phyloP scores from a whole-genome alignment of 202 grass and related monocot species.

The Cymbopogon flexuosus region DNA sequence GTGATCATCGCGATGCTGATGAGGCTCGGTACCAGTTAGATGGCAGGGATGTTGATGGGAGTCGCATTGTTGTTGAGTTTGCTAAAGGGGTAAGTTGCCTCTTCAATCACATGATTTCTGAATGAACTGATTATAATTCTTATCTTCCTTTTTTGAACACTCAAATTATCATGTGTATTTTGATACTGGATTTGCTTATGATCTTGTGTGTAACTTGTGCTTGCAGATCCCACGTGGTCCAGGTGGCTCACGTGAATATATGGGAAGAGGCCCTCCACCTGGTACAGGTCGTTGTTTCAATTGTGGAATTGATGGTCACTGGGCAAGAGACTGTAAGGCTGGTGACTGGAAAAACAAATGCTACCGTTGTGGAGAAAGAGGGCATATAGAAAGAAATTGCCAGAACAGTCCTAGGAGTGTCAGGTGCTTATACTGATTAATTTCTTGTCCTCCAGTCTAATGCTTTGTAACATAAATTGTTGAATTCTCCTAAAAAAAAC shows the following conservation, averaged over 20 bases:
- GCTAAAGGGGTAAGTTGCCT: constrained; percentile 68
- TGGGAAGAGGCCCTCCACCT: constrained; percentile 84
- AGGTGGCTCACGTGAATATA: constrained; percentile 72
- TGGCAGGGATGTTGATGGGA: constrained; percentile 91
- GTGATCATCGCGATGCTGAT: constrained; percentile 86
- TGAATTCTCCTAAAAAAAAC: no score
- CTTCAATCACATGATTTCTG: background rate
- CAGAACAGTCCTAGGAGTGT: constrained; percentile 85
- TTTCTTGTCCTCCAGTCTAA: background rate
- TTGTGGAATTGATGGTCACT: constrained; percentile 93
- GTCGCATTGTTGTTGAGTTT: constrained; percentile 80
- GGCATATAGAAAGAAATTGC: constrained; percentile 95
- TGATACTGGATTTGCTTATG: background rate
- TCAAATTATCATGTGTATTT: background rate
- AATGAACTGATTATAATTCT: background rate
- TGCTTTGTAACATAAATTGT: background rate
- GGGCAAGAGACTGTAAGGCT: constrained; percentile 89
- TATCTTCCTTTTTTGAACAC: background rate
- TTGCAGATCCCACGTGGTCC: constrained; percentile 59
- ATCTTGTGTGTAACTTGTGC: background rate
- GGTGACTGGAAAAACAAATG: constrained; percentile 99
- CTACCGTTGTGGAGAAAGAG: constrained; percentile 91
- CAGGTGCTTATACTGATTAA: constrained; percentile 26
- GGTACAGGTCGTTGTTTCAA: constrained; percentile 95
- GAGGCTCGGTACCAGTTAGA: constrained; percentile 80